Conservation (phyloP, 371 early-diverging fungal species). For the Saksenaea vasiformis region DNA sequence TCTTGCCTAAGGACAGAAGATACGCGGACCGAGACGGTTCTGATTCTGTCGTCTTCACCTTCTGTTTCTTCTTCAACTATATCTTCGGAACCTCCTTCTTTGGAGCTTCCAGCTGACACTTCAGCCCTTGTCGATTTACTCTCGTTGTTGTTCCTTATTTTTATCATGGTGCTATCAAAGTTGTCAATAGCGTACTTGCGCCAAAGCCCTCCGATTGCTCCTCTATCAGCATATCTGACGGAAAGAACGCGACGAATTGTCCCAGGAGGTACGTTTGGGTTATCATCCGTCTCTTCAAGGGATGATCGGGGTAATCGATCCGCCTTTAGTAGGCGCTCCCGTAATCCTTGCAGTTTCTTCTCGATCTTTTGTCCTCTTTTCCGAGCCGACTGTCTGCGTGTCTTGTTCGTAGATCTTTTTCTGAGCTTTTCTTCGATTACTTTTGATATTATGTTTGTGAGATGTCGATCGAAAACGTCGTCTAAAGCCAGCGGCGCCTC, state of each 20-base stretch:
- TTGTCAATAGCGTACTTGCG: neutral
- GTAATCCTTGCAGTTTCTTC: neutral
- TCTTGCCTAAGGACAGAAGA: no score
- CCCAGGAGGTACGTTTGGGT: neutral
- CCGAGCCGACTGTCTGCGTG: neutral
- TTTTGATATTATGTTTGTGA: neutral
- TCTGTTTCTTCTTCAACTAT: no score
- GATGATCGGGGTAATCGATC: neutral
- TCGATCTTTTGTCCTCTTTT: neutral
- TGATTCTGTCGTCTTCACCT: no score
- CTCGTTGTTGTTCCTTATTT: neutral
- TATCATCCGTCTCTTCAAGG: neutral
- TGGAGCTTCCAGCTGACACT: no score
- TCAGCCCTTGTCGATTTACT: no score
- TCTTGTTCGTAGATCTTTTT: neutral
- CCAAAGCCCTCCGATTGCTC: neutral
- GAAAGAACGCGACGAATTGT: neutral
- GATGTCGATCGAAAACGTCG: neutral
- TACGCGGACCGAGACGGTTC: no score
- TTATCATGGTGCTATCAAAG: neutral
- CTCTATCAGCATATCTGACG: neutral
- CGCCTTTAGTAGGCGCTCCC: neutral
- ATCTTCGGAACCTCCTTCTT: no score
- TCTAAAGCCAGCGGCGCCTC: neutral
- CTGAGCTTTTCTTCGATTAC: neutral